Percentiles rank a stretch among this genome's conserved stretches.
Evolutionary conservation across 176 grass and related monocot species (phyloP).

Genomic region (barley (Hordeum vulgare)): DNA sequence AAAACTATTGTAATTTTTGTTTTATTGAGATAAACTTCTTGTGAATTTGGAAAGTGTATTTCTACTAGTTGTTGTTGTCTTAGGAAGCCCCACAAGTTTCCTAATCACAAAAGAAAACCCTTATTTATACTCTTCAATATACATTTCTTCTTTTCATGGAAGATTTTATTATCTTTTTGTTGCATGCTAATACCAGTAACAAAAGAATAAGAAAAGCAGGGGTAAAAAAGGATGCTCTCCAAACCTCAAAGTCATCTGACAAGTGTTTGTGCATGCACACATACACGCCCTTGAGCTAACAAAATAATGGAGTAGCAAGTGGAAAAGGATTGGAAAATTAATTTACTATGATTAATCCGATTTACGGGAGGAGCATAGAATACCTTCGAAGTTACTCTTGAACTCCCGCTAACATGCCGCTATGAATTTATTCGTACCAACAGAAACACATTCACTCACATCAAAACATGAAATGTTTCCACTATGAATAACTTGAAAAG

Average conservation of each 20-base stretch:
- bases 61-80: background rate
- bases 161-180: background rate
- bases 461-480: background rate
- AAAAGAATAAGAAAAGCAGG: background rate
- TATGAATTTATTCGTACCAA: too few species aligned
- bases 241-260: background rate
- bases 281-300: background rate
- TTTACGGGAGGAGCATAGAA: too few species aligned
- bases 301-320: background rate
- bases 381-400: too few species aligned
- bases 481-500: background rate
- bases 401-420: too few species aligned
- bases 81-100: background rate
- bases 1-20: background rate
- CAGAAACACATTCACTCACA: too few species aligned
- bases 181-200: background rate
- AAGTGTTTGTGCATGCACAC: background rate
- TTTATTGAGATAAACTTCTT: background rate
- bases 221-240: background rate
- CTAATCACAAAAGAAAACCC: background rate
- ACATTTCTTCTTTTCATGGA: background rate
- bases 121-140: background rate
- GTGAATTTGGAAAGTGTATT: too few species aligned
- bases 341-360: too few species aligned
- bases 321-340: background rate